Base-by-base conservation (phyloP, 108 stramenopile species). In the Fragilaria crotonensis region DNA sequence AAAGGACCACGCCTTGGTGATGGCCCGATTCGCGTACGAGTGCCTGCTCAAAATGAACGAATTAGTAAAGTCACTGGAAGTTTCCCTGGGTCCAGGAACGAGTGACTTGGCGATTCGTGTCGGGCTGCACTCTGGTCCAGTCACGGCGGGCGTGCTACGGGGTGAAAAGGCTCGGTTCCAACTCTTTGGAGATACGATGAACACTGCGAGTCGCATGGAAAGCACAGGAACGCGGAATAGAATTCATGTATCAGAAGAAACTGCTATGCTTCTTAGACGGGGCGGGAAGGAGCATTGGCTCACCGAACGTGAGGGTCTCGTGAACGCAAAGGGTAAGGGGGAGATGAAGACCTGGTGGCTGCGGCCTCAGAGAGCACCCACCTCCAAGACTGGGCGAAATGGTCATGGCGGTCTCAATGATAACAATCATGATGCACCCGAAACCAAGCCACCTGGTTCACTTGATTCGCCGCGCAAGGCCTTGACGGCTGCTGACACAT, bases 121-220 rank as follows among this genome's bases (percentile, higher is more conserved):
- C 54, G 83, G 83, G 3, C 36, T 84, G 5, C 77, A 84, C 47
- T 69, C 66, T 52, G 83, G 83, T 0, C 71, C 83, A n/a, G 74
- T 78, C 0, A 80, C 74, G 5, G 79, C 83, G 9, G 83, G 83
- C 36, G 74, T 84, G 0, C 65, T 84, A 14, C 64, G 79, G 17
- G 83, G 83, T 5, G 58, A 76, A 14, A 84, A 76, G 31, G 57
- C 78, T 23, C 59, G 83, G 14, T 84, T 84, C 52, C 68, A 84
- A 22, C 49, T 84, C 14, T 87, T 87, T 58, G 85, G 85, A 5
- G 85, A 87, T 33, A 82, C 85, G 0, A 80, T 87, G 44, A 87
- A 87, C 54, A 78, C 76, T 19, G 78, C 79, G 4, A 55, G 71
- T 30, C 31, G 84, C 4, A 82, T 86, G 33, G 84, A 86, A 55